Conservation (phyloP, 2,329 filamentous ascomycete species). For the Colletotrichum destructivum region DNA sequence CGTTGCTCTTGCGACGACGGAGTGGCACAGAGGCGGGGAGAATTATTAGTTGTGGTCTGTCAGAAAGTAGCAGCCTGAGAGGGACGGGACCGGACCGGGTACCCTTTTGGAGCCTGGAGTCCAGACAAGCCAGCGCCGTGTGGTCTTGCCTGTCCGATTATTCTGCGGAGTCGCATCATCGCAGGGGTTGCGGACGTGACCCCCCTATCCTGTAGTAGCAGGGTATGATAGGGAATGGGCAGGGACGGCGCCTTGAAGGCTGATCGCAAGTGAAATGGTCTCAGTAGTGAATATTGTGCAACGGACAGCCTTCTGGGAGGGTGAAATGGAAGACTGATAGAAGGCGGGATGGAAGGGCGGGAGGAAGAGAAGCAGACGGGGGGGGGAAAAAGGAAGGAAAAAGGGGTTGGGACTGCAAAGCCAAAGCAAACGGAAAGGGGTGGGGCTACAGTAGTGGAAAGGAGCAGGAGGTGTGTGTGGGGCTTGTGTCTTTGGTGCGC, state of each 20-base stretch:
- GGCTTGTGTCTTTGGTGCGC: conserved; percentile 10
- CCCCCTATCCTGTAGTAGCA: background rate
- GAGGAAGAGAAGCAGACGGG: background rate
- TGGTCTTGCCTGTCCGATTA: conserved; percentile 11
- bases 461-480: conserved; percentile 26
- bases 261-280: background rate
- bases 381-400: background rate
- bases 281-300: background rate
- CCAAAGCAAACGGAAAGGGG: conserved; percentile 8
- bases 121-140: conserved; percentile 6
- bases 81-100: background rate
- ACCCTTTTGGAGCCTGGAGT: background rate
- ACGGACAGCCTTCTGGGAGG: conserved; percentile 1
- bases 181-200: background rate
- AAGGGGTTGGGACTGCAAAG: background rate
- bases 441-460: conserved; percentile 3
- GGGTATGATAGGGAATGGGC: background rate
- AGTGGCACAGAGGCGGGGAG: conserved; percentile 26
- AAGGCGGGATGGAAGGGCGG: conserved; percentile 19
- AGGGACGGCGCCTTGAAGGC: background rate
- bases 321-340: conserved; percentile 16
- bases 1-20: conserved; percentile 38
- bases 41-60: conserved; percentile 13
- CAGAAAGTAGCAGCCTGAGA: too few relatives aligned
- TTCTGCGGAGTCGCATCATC: conserved; percentile 17